Percentiles rank a stretch among this genome's conserved stretches.
Evolutionary conservation across 2,329 filamentous ascomycete genomes (phyloP).

Genomic region (Clarireedia paspali): DNA sequence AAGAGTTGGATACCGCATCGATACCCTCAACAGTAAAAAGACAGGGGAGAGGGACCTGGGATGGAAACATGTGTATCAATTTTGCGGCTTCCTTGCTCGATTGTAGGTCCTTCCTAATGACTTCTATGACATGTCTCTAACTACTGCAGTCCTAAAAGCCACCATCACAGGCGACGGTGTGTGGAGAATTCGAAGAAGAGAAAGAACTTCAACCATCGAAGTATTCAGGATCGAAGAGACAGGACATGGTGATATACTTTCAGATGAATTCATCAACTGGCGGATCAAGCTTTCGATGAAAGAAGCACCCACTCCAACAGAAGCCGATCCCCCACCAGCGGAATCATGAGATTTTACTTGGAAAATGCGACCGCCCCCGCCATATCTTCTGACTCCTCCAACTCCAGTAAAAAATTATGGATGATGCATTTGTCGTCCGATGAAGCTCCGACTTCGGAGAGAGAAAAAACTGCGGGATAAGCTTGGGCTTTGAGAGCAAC

Average conservation of each 20-base stretch:
- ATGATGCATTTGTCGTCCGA: no score
- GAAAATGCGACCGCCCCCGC: no score
- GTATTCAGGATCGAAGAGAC: constrained; percentile 66
- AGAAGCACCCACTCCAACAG: background rate
- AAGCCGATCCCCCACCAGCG: no score
- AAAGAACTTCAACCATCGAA: constrained; percentile 59
- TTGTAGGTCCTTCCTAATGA: constrained; percentile 45
- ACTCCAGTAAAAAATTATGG: no score
- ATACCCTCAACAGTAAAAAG: constrained; percentile 72
- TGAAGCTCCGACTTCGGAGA: no score
- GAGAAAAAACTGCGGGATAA: background rate
- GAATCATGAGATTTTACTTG: no score
- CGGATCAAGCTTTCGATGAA: constrained; percentile 30
- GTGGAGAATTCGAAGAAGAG: constrained; percentile 67
- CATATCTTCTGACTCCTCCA: no score
- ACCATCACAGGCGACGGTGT: constrained; percentile 59
- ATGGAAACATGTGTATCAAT: constrained; percentile 90
- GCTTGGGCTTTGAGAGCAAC: background rate
- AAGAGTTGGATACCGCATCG: constrained; percentile 71
- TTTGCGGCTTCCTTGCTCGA: constrained; percentile 73
- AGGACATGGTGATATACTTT: constrained; percentile 69
- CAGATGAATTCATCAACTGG: constrained; percentile 72
- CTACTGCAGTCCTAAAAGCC: constrained; percentile 50
- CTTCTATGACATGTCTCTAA: background rate
- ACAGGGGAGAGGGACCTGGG: constrained; percentile 62